Conservation (phyloP, 306 rosid species). For the Begonia peltatifolia region DNA sequence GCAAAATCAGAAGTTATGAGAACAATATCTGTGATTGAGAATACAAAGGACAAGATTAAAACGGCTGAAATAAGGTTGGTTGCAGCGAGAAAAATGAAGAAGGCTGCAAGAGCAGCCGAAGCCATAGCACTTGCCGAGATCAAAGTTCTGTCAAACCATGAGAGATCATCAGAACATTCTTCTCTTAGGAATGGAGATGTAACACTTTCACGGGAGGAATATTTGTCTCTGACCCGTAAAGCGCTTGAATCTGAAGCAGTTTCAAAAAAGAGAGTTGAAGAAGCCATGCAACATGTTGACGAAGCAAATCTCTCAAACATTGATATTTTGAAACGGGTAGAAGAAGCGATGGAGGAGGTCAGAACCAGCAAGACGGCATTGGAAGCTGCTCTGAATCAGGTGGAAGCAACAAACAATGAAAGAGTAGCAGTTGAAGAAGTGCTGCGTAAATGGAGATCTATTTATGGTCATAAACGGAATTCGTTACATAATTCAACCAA, state of each 20-base stretch:
- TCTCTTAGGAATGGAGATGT: slow-evolving; percentile 14
- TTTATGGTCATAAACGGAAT: slow-evolving; percentile 42
- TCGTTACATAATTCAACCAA: slow-evolving; percentile 30
- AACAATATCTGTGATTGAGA: slow-evolving; percentile 66
- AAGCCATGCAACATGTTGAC: slow-evolving; percentile 62
- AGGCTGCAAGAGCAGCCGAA: slow-evolving; percentile 87
- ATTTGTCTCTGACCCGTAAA: slow-evolving; percentile 38
- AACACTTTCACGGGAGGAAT: slow-evolving; percentile 68
- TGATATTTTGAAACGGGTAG: slow-evolving; percentile 54
- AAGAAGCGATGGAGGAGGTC: slow-evolving; percentile 72
- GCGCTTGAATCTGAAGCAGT: slow-evolving; percentile 50
- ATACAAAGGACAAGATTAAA: slow-evolving; percentile 49
- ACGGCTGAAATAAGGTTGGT: slow-evolving; percentile 67
- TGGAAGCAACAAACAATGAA: slow-evolving; percentile 70
- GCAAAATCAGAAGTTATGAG: slow-evolving; percentile 46
- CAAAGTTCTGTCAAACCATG: slow-evolving; percentile 40
- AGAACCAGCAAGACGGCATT: slow-evolving; percentile 48
- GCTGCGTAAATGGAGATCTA: slow-evolving; percentile 74
- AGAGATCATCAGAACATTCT: slow-evolving; percentile 11
- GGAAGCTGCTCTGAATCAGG: slow-evolving; percentile 74
- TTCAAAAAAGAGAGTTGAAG: slow-evolving; percentile 44
- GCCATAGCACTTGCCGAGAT: slow-evolving; percentile 62
- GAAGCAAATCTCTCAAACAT: slow-evolving; percentile 46
- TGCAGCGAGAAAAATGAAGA: slow-evolving; percentile 89
- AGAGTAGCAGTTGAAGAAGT: slow-evolving; percentile 72